These are phyloP conservation scores for Pichia pseudocactophila DNA, from an alignment of 805 yeast species.

Conservation along the genomic window DNA sequence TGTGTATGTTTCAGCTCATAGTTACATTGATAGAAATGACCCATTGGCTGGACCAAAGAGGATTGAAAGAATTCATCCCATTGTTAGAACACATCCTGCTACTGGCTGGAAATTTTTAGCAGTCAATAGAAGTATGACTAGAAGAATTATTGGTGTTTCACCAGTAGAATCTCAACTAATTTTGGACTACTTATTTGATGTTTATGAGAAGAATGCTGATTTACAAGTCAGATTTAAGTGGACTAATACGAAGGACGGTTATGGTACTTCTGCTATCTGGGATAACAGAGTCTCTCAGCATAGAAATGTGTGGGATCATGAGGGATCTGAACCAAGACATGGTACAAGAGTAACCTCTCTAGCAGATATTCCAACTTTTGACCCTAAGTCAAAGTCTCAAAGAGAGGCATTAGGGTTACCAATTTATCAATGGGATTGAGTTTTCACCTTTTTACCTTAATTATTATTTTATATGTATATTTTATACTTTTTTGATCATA, in stretches of 20 bases:
- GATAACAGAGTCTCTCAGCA: slow-evolving; percentile 41
- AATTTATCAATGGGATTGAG: slow-evolving; percentile 8
- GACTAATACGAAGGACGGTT: slow-evolving; percentile 30
- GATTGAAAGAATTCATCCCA: slow-evolving; percentile 49
- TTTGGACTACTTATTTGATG: slow-evolving; percentile 36
- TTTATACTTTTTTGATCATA: no score
- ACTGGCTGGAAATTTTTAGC: slow-evolving; percentile 54
- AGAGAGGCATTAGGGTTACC: slow-evolving; percentile 39
- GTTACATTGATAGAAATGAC: slow-evolving; percentile 31
- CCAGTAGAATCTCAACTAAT: slow-evolving; percentile 42
- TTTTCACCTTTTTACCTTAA: neutral
- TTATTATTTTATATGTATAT: neutral
- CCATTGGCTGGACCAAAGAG: slow-evolving; percentile 38
- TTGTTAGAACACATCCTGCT: slow-evolving; percentile 56
- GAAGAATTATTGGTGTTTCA: slow-evolving; percentile 43
- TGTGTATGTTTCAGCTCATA: slow-evolving; percentile 32
- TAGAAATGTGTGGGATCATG: slow-evolving; percentile 36
- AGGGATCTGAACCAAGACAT: slow-evolving; percentile 35
- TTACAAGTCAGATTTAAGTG: slow-evolving; percentile 47
- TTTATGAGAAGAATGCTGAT: slow-evolving; percentile 44
- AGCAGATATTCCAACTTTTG: slow-evolving; percentile 47
- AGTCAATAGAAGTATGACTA: slow-evolving; percentile 43
- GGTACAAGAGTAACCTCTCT: slow-evolving; percentile 47
- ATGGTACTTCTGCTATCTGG: slow-evolving; percentile 41
- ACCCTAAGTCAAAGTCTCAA: slow-evolving; percentile 40